phyloP scores from a whole-genome alignment of 2,329 filamentous ascomycete genomes.

The Aspergillus felis region DNA sequence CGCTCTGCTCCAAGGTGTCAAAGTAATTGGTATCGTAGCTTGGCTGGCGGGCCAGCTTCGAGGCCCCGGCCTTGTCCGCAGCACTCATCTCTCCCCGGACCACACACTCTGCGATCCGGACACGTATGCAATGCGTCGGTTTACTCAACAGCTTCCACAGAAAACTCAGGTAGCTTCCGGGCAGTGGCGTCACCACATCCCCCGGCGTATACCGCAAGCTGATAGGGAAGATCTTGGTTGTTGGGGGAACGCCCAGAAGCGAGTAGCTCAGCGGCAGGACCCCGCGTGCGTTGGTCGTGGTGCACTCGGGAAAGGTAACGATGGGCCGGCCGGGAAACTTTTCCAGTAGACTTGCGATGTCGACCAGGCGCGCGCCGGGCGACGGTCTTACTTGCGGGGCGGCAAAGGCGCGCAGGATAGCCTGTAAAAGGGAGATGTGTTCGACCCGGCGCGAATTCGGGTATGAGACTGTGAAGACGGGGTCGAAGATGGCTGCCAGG shows the following conservation, averaged over 20 bases:
- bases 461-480: slow-evolving; percentile 85
- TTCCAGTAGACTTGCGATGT: slow-evolving; percentile 59
- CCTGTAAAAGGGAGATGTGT: slow-evolving; percentile 70
- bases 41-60: slow-evolving; percentile 20
- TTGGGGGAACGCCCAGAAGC: slow-evolving; percentile 62
- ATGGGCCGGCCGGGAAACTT: slow-evolving; percentile 71
- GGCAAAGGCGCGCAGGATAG: slow-evolving; percentile 69
- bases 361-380: slow-evolving; percentile 51
- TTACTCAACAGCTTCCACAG: slow-evolving; percentile 81
- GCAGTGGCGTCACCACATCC: slow-evolving; percentile 87
- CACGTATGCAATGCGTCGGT: slow-evolving; percentile 83
- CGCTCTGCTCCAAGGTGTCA: slow-evolving; percentile 40
- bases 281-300: slow-evolving; percentile 87
- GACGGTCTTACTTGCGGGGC: slow-evolving; percentile 51
- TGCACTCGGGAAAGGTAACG: slow-evolving; percentile 89
- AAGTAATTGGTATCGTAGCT: slow-evolving; percentile 46
- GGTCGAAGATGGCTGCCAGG: slow-evolving; percentile 92
- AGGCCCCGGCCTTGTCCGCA: neutral
- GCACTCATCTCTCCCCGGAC: slow-evolving; percentile 23
- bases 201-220: slow-evolving; percentile 83
- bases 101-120: slow-evolving; percentile 79
- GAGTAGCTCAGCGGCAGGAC: slow-evolving; percentile 80
- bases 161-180: slow-evolving; percentile 67
- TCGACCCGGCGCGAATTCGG: slow-evolving; percentile 70
- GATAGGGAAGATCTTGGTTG: slow-evolving; percentile 80